Evolutionary conservation across 768 basidiomycete species (phyloP).

Genomic region (Amylocystis lapponica): DNA sequence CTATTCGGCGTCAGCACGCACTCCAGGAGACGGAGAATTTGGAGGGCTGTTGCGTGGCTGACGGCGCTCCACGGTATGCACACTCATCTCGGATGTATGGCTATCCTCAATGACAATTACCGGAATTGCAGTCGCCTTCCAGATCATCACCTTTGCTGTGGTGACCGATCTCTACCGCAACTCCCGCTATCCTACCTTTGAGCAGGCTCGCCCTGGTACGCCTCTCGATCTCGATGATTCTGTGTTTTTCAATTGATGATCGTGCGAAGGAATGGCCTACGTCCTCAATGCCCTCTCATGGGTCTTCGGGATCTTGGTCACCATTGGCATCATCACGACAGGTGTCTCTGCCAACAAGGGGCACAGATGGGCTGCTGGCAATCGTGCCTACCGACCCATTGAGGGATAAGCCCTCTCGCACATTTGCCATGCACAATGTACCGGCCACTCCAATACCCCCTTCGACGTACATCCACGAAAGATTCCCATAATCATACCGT

Average conservation of each 20-base stretch:
- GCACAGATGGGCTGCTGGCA: constrained; percentile 72
- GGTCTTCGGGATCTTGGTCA: constrained; percentile 48
- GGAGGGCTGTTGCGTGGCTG: constrained; percentile 67
- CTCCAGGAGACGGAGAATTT: constrained; percentile 68
- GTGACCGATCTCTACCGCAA: constrained; percentile 55
- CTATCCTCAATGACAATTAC: neutral
- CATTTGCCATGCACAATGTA: neutral
- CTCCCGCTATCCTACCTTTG: constrained; percentile 43
- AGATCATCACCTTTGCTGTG: constrained; percentile 56
- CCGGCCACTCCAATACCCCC: neutral
- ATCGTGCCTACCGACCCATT: constrained; percentile 51
- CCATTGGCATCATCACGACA: constrained; percentile 50
- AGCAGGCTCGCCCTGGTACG: constrained; percentile 56
- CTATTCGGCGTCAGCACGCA: constrained; percentile 67
- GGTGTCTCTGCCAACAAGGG: constrained; percentile 59
- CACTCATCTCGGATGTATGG: neutral
- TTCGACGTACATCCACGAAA: neutral
- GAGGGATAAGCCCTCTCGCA: constrained; percentile 9
- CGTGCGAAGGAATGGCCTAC: constrained; percentile 49
- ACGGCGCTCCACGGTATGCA: constrained; percentile 53
- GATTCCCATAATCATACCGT: neutral
- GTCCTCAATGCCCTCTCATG: constrained; percentile 56
- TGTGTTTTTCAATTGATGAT: neutral
- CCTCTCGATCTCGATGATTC: neutral
- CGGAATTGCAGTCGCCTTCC: constrained; percentile 41